Evolutionary conservation across 2,329 filamentous ascomycete species (phyloP), one percentile per base, ranked within the genome.

Genomic region (Aureobasidium sp.): DNA sequence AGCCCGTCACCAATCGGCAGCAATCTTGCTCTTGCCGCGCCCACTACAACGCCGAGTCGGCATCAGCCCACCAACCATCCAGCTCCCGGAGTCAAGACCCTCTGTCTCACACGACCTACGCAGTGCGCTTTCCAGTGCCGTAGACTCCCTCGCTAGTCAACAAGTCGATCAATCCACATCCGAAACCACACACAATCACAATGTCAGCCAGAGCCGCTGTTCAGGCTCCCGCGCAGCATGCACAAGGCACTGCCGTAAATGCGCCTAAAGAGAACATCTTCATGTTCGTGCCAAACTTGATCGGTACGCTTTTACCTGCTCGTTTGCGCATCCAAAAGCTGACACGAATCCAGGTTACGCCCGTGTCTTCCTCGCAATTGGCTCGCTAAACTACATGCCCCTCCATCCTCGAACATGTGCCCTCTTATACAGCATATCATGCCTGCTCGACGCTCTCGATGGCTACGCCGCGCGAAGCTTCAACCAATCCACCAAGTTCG

Each of bases 331-430:
- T n/a, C 6, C 41, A 5, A 36, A 14, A 34, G 41, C 63, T 65
- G 29, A 67, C 49, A 11, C 8, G 5, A 8, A 44, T 21, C 21
- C 63, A 81, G 79, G 79, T 64, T 81, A 81, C 70, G 73, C 72
- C 50, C 78, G 79, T 61, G 75, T 81, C 67, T 71, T 81, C 54
- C 77, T 81, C 67, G 91, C 92, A 68, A 79, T 97, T 70, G 90
- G 89, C 51, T 97, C 94, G 32, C 86, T 99, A 67, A 96, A 97
- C 80, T 99, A 97, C 80, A 99, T 99, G 94, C 93, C 94, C 57
- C 85, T 97, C 59, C 94, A 99, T 75, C 93, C 93, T n/a, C 88
- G 93, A 70, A 96, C 92, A 41, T 97, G 93, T 78, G 92, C 90
- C 63, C 76, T 92, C 54, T 85, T 95, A 60, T 99, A 99, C 81